Percentiles rank a stretch among this genome's conserved stretches.
Evolutionary conservation across 768 basidiomycete species (phyloP).

Genomic region (Gymnopilus dilepis): DNA sequence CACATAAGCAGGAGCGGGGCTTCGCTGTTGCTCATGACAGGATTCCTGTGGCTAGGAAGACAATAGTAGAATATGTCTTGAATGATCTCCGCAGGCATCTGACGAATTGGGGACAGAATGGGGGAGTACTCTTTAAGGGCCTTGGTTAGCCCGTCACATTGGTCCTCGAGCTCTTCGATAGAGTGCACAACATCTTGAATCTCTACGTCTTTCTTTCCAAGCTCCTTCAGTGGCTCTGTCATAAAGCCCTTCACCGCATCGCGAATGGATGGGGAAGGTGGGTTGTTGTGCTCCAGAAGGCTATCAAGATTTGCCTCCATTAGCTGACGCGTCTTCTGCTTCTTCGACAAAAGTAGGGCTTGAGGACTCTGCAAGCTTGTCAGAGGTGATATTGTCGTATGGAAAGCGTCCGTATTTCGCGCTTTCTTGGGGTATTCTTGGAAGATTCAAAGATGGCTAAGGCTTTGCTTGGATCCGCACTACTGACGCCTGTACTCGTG

Average conservation of each 20-base stretch:
- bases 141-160: background rate
- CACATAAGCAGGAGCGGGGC: slow-evolving; percentile 1
- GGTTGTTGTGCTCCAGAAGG: background rate
- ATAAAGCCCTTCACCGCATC: background rate
- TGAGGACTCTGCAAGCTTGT: no score
- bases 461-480: no score
- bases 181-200: background rate
- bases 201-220: background rate
- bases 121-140: background rate
- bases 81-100: slow-evolving; percentile 4
- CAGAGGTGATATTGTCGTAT: no score
- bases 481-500: no score
- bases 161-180: background rate
- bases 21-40: background rate
- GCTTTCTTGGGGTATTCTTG: no score
- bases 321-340: no score
- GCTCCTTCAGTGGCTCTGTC: background rate
- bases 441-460: no score
- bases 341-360: no score
- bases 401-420: no score
- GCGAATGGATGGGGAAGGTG: background rate
- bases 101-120: slow-evolving; percentile 8
- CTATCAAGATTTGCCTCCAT: background rate
- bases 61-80: slow-evolving; percentile 9
- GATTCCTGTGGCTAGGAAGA: slow-evolving; percentile 1